These are phyloP conservation scores for Diaporthe citri DNA, from an alignment of 2,329 filamentous ascomycete genomes.

Conservation along the genomic window DNA sequence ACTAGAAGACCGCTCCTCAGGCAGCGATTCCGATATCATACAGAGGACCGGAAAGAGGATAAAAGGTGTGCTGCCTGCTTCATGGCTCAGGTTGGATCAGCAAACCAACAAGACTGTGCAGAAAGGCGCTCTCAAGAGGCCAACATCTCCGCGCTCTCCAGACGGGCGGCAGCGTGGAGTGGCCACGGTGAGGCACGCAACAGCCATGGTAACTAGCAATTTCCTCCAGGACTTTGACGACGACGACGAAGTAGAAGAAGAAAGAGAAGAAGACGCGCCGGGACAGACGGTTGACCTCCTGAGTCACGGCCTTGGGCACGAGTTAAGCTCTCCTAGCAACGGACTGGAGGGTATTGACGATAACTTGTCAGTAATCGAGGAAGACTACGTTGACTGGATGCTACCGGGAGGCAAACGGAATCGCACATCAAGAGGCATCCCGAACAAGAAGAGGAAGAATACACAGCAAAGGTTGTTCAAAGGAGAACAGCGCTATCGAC, in stretches of 20 bases:
- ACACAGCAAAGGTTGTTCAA: constrained; percentile 48
- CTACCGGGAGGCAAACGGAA: constrained; percentile 57
- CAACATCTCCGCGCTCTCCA: constrained; percentile 51
- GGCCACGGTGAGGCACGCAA: constrained; percentile 27
- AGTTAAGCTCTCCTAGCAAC: neutral
- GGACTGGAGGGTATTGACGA: constrained; percentile 39
- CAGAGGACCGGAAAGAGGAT: constrained; percentile 60
- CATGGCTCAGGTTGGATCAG: constrained; percentile 73
- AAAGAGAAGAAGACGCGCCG: constrained; percentile 11
- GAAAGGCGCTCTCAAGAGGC: constrained; percentile 46
- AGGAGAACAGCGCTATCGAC: constrained; percentile 45
- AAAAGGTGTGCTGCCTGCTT: constrained; percentile 74
- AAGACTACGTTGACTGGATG: constrained; percentile 67
- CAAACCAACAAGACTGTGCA: constrained; percentile 52
- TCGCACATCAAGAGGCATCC: constrained; percentile 46
- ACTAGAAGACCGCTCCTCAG: constrained; percentile 48
- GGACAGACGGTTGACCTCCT: neutral
- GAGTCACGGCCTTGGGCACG: neutral
- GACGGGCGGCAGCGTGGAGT: constrained; percentile 57
- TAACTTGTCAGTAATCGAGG: constrained; percentile 58
- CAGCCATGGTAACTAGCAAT: neutral
- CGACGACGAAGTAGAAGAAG: constrained; percentile 27
- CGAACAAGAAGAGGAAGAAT: constrained; percentile 48
- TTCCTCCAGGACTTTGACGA: constrained; percentile 32
- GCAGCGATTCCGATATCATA: constrained; percentile 57